phyloP scores from a whole-genome alignment of 306 rosid genomes.

The Aeschynomene evenia region DNA sequence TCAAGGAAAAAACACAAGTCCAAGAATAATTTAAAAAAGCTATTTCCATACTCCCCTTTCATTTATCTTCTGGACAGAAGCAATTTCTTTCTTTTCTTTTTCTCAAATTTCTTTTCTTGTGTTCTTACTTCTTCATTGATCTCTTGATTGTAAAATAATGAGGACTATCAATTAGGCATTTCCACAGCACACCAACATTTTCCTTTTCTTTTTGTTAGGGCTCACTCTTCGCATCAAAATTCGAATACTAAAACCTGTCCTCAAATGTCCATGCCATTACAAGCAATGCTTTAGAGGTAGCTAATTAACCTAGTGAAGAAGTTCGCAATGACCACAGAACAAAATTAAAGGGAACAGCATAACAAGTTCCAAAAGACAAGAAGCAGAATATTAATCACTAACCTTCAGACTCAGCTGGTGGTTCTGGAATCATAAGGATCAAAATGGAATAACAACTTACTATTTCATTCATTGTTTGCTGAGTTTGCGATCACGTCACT shows the following conservation, averaged over 20 bases:
- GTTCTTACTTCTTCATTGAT: not conserved
- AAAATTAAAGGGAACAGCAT: too few relatives aligned
- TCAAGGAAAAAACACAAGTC: slow-evolving; percentile 6
- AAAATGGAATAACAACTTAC: too few relatives aligned
- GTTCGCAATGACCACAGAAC: too few relatives aligned
- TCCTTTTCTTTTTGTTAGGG: not conserved
- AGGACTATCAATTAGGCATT: not conserved
- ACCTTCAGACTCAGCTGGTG: too few relatives aligned
- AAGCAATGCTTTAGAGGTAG: too few relatives aligned
- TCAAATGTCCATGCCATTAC: too few relatives aligned
- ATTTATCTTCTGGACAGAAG: slow-evolving; percentile 7
- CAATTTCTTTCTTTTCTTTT: not conserved
- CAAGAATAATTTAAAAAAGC: not conserved
- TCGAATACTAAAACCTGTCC: too few relatives aligned
- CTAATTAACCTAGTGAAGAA: too few relatives aligned
- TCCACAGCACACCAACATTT: not conserved
- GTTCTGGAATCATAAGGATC: too few relatives aligned
- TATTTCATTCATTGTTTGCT: too few relatives aligned
- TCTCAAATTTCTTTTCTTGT: not conserved
- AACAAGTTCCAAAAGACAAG: not conserved
- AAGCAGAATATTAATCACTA: not conserved
- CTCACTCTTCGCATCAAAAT: too few relatives aligned
- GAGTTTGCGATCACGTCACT: too few relatives aligned
- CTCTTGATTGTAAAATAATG: not conserved
- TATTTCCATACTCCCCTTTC: not conserved